Conservation (phyloP, 345 rosid genomes). For the Acer negundo region DNA sequence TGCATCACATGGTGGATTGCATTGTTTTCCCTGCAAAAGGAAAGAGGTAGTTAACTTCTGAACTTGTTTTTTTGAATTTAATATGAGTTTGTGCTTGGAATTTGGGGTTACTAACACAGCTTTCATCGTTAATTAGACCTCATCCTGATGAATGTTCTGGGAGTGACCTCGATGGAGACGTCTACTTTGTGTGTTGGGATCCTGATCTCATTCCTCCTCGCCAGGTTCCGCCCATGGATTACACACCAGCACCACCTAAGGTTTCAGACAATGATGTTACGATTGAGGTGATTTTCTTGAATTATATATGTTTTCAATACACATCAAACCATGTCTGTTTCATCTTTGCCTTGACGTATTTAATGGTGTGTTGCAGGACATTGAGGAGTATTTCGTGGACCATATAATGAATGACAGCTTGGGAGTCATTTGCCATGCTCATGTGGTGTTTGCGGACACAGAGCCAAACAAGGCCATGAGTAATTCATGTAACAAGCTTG, state of each 20-base stretch:
- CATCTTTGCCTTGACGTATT: neutral
- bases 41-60: conserved; percentile 29
- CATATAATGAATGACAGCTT: conserved; percentile 44
- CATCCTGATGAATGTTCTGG: conserved; percentile 55
- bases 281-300: conserved; percentile 37
- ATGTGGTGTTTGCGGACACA: conserved; percentile 39
- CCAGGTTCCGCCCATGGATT: conserved; percentile 44
- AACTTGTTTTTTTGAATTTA: too few species aligned
- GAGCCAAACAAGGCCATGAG: conserved; percentile 34
- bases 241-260: conserved; percentile 26
- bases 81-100: neutral
- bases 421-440: conserved; percentile 46
- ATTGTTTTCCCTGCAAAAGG: conserved; percentile 62
- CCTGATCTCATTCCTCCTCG: conserved; percentile 31
- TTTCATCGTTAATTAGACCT: conserved; percentile 27
- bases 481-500: conserved; percentile 33
- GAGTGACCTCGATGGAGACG: conserved; percentile 54
- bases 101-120: conserved; percentile 2
- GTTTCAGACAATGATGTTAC: conserved; percentile 41
- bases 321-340: neutral
- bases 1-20: conserved; percentile 53
- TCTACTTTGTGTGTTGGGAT: conserved; percentile 51
- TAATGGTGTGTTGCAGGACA: conserved; percentile 32
- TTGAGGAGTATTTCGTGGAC: conserved; percentile 43
- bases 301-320: neutral